A percentile compares a stretch with the other conserved stretches of the same genome.
These are phyloP conservation scores for Aspergillus ostianus DNA, from an alignment of 495 filamentous ascomycete species.

Conservation along the genomic window DNA sequence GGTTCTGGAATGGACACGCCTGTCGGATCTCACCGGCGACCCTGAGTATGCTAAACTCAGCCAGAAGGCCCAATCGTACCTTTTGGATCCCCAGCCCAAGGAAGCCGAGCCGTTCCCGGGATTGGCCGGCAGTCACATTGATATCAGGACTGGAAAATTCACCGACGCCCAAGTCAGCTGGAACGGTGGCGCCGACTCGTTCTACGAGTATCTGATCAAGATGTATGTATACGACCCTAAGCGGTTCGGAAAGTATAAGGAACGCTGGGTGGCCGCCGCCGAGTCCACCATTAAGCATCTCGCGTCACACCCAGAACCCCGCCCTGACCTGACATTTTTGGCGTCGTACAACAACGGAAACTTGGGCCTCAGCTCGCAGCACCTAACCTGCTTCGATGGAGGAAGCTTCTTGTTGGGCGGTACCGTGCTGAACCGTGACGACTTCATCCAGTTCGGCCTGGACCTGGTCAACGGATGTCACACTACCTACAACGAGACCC, in stretches of 20 bases:
- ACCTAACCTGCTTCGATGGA: conserved; percentile 81
- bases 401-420: conserved; percentile 90
- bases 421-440: conserved; percentile 57
- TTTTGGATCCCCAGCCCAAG: conserved; percentile 63
- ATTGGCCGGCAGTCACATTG: conserved; percentile 67
- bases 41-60: conserved; percentile 61
- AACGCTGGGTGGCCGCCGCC: conserved; percentile 75
- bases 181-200: conserved; percentile 78
- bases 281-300: conserved; percentile 75
- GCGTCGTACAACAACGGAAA: conserved; percentile 57
- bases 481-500: conserved; percentile 66
- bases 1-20: conserved; percentile 81
- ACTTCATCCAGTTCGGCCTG: conserved; percentile 74
- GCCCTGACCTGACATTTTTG: conserved; percentile 75
- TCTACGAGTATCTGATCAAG: conserved; percentile 93
- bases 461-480: conserved; percentile 71
- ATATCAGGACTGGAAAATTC: conserved; percentile 65
- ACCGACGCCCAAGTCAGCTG: conserved; percentile 68
- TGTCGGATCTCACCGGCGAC: conserved; percentile 75
- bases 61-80: conserved; percentile 69
- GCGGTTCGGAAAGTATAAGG: conserved; percentile 61
- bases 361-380: conserved; percentile 54
- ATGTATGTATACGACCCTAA: conserved; percentile 81
- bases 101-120: conserved; percentile 73
- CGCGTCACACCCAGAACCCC: conserved; percentile 63